phyloP scores from a whole-genome alignment of 352 stramenopile species.

The Globisporangium cylindrosporum region DNA sequence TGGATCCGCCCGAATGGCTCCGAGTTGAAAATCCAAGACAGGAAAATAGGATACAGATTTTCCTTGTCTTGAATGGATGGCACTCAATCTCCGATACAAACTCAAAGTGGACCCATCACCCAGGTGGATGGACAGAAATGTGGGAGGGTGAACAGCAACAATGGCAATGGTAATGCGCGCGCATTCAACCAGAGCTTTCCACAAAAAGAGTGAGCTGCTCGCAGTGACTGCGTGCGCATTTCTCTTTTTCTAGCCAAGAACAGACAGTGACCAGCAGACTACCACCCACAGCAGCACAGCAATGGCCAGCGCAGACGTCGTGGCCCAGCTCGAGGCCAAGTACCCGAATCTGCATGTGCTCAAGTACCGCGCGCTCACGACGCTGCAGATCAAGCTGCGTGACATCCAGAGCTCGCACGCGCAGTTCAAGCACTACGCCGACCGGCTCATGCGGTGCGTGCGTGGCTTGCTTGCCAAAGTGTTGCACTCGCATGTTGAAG shows the following conservation, averaged over 20 bases:
- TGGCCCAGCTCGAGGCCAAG: constrained; percentile 52
- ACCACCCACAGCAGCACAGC: constrained; percentile 4
- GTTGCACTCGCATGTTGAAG: constrained; percentile 6
- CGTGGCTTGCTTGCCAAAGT: neutral
- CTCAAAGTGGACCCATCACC: neutral
- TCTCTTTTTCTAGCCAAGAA: constrained; percentile 1
- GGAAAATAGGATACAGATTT: neutral
- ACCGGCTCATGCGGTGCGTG: constrained; percentile 70
- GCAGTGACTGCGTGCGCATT: constrained; percentile 7
- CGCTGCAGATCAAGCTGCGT: constrained; percentile 74
- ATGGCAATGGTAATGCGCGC: neutral
- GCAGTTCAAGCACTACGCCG: constrained; percentile 79
- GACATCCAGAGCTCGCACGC: constrained; percentile 62
- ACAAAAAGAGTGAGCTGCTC: neutral
- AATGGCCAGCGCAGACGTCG: constrained; percentile 45
- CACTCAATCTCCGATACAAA: neutral
- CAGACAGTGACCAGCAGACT: constrained; percentile 2
- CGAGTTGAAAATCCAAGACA: neutral
- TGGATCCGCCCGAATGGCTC: neutral
- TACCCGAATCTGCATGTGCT: constrained; percentile 68
- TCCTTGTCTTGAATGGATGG: neutral
- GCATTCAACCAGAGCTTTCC: neutral
- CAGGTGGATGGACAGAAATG: constrained; percentile 6
- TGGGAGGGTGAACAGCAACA: constrained; percentile 3
- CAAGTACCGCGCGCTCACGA: constrained; percentile 54